These are phyloP conservation scores for Nicotiana knightiana DNA, from an alignment of 257 asterid genomes.

Conservation along the genomic window DNA sequence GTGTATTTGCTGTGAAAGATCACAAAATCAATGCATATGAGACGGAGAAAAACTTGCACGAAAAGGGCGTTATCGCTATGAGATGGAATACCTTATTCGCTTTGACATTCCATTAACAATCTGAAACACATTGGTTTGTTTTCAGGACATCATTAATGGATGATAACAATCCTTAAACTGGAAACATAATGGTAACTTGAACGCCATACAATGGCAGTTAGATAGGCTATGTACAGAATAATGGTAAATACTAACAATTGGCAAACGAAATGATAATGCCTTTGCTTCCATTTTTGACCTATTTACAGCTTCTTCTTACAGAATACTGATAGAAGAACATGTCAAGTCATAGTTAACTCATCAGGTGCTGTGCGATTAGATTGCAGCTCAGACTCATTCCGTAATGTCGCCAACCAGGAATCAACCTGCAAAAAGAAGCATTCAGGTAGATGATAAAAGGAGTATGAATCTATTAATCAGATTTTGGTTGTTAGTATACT, in stretches of 20 bases:
- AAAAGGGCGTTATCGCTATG: background rate
- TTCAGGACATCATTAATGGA: background rate
- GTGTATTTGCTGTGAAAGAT: too few species aligned
- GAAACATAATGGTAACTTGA: background rate
- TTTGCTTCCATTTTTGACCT: background rate
- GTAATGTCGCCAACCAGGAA: conserved; percentile 67
- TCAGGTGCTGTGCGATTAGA: conserved; percentile 18
- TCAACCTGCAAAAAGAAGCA: conserved; percentile 43
- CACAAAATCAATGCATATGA: background rate
- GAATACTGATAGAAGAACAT: background rate
- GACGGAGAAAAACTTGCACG: background rate
- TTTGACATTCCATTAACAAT: background rate
- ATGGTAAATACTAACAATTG: background rate
- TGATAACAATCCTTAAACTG: background rate
- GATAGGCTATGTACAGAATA: background rate
- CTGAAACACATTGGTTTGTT: background rate
- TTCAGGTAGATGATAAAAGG: background rate
- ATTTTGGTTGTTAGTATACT: background rate
- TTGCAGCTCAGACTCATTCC: conserved; percentile 39
- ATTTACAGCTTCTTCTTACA: background rate
- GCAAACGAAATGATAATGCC: background rate
- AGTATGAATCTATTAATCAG: background rate
- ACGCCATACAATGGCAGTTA: background rate
- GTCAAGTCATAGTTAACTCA: conserved; percentile 12
- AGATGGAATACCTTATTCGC: background rate